Conservation (phyloP, 768 basidiomycete species). For the Russula virescens region DNA sequence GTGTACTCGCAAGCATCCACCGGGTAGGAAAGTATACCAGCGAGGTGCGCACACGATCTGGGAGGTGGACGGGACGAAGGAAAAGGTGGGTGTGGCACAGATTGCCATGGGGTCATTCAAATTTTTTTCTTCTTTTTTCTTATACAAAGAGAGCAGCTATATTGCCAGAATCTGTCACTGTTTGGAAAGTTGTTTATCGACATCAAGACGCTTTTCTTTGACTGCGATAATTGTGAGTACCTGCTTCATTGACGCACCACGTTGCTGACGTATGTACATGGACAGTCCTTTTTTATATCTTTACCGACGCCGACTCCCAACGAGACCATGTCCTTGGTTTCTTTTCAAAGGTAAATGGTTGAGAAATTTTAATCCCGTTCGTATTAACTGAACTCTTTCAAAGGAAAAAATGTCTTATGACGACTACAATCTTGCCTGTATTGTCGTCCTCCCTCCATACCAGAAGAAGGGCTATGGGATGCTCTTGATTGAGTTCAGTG, state of each 20-base stretch:
- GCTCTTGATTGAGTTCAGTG: constrained; percentile 98
- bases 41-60: constrained; percentile 86
- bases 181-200: constrained; percentile 99
- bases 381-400: not conserved
- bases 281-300: constrained; percentile 83
- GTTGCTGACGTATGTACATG: not conserved
- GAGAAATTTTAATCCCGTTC: not conserved
- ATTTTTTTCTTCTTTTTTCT: constrained; percentile 2
- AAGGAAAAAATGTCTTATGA: constrained; percentile 95
- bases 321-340: constrained; percentile 77
- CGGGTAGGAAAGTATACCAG: constrained; percentile 87
- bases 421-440: constrained; percentile 95
- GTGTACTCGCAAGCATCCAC: constrained; percentile 67
- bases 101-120: not conserved
- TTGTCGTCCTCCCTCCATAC: constrained; percentile 90
- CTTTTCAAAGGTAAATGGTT: constrained; percentile 53
- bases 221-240: constrained; percentile 73
- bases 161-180: constrained; percentile 91
- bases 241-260: not conserved
- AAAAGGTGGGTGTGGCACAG: constrained; percentile 52
- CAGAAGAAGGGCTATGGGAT: constrained; percentile 88
- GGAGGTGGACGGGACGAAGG: constrained; percentile 87
- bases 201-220: constrained; percentile 92
- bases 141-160: constrained; percentile 50
- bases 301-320: constrained; percentile 78